A percentile compares a stretch with the other conserved stretches of the same genome.
Evolutionary conservation across 352 stramenopile species (phyloP).

Genomic region (Synura sp.): DNA sequence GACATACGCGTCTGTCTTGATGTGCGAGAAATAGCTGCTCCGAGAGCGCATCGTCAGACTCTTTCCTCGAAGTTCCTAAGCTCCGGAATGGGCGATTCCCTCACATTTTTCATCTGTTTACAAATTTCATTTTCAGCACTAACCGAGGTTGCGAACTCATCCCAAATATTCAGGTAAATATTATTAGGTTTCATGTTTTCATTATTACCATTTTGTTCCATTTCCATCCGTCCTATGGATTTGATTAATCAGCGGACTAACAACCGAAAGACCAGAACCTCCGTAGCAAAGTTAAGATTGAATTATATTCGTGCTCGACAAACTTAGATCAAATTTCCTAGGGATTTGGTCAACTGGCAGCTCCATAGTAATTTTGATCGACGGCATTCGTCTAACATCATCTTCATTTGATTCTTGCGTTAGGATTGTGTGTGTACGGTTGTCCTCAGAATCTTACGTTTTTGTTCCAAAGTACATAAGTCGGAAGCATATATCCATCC

Average conservation of each 20-base stretch:
- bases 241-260: slow-evolving; percentile 25
- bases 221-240: slow-evolving; percentile 21
- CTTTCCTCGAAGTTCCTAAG: slow-evolving; percentile 19
- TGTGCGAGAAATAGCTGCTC: not conserved
- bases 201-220: slow-evolving; percentile 31
- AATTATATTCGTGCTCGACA: slow-evolving; percentile 27
- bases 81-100: not conserved
- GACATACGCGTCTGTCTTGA: not conserved
- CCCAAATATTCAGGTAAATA: slow-evolving; percentile 22
- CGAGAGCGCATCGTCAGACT: too few relatives aligned
- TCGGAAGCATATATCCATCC: slow-evolving; percentile 12
- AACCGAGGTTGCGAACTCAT: not conserved
- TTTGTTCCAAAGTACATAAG: slow-evolving; percentile 25
- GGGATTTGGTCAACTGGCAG: slow-evolving; percentile 28
- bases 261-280: slow-evolving; percentile 13
- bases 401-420: slow-evolving; percentile 31
- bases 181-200: slow-evolving; percentile 22
- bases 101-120: slow-evolving; percentile 14
- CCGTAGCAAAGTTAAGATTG: slow-evolving; percentile 8
- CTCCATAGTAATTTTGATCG: slow-evolving; percentile 13
- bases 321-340: slow-evolving; percentile 22
- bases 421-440: slow-evolving; percentile 26
- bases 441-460: slow-evolving; percentile 31
- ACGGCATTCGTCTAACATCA: slow-evolving; percentile 30
- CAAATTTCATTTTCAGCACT: not conserved